phyloP scores from a whole-genome alignment of 352 stramenopile species.

The Phytophthora tentaculata region DNA sequence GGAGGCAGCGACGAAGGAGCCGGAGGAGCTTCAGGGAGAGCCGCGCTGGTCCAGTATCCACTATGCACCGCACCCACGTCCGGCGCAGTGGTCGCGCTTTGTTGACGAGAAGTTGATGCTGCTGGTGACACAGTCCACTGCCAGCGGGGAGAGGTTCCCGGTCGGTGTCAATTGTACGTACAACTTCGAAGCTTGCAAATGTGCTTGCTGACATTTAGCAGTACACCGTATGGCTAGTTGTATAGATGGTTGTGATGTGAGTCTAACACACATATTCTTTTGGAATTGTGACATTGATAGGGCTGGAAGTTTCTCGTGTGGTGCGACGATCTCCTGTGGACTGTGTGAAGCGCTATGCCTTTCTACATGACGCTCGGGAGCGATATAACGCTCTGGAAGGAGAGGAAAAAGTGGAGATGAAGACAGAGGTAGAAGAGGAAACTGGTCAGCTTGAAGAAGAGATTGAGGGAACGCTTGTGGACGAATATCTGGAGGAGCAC shows the following conservation, averaged over 20 bases:
- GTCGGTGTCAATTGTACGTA: constrained; percentile 85
- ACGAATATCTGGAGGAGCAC: constrained; percentile 50
- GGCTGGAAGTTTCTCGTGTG: constrained; percentile 70
- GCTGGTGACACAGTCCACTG: constrained; percentile 71
- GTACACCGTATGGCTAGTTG: background rate
- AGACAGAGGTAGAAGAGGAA: constrained; percentile 19
- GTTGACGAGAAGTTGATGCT: constrained; percentile 69
- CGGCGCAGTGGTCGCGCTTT: constrained; percentile 48
- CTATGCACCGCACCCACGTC: constrained; percentile 34
- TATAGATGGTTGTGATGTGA: background rate
- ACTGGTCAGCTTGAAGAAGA: constrained; percentile 15
- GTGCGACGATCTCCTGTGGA: constrained; percentile 73
- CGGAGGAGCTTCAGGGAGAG: constrained; percentile 65
- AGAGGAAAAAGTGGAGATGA: constrained; percentile 26
- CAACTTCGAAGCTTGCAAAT: background rate
- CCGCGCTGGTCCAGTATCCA: constrained; percentile 73
- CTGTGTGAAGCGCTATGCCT: constrained; percentile 83
- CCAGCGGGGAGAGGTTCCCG: constrained; percentile 79
- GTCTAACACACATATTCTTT: constrained; percentile 21
- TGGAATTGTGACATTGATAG: constrained; percentile 38
- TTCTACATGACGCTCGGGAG: constrained; percentile 59
- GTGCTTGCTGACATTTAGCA: background rate
- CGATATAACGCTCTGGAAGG: constrained; percentile 33
- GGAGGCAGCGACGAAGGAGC: constrained; percentile 20
- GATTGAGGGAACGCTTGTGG: constrained; percentile 33